phyloP scores from a whole-genome alignment of 163 green algal species.

The Coccomyxa subellipsoidea region DNA sequence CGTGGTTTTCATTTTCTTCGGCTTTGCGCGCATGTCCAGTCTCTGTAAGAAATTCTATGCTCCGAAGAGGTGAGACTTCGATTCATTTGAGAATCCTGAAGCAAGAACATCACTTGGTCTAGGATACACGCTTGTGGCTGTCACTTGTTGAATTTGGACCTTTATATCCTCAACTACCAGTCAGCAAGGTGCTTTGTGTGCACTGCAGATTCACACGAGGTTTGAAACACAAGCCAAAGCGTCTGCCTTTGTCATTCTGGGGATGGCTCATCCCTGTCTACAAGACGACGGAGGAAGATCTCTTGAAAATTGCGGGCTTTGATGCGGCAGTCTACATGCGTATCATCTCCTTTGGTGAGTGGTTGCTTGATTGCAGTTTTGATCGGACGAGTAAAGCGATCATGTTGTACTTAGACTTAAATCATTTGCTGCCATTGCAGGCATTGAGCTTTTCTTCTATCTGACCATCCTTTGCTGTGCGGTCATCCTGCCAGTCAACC shows the following conservation, averaged over 20 bases:
- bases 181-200: background rate
- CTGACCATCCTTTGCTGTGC: conserved; percentile 50
- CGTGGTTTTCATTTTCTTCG: conserved; percentile 10
- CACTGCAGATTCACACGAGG: conserved; percentile 10
- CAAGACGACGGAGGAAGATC: conserved; percentile 35
- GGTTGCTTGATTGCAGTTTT: background rate
- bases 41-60: conserved; percentile 7
- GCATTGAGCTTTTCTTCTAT: conserved; percentile 52
- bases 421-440: conserved; percentile 11
- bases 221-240: background rate
- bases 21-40: background rate
- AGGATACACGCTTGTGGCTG: too few relatives aligned
- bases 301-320: conserved; percentile 55
- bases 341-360: conserved; percentile 63
- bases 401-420: background rate
- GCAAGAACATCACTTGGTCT: too few relatives aligned
- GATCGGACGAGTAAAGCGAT: too few relatives aligned
- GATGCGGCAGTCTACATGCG: conserved; percentile 74
- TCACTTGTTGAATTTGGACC: too few relatives aligned
- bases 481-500: conserved; percentile 74
- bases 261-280: conserved; percentile 13
- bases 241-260: conserved; percentile 6
- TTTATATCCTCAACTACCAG: too few relatives aligned
- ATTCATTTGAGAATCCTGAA: too few relatives aligned
- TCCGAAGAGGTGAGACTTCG: conserved; percentile 10